Evolutionary conservation across 345 rosid genomes (phyloP).

Genomic region (Populus alba): DNA sequence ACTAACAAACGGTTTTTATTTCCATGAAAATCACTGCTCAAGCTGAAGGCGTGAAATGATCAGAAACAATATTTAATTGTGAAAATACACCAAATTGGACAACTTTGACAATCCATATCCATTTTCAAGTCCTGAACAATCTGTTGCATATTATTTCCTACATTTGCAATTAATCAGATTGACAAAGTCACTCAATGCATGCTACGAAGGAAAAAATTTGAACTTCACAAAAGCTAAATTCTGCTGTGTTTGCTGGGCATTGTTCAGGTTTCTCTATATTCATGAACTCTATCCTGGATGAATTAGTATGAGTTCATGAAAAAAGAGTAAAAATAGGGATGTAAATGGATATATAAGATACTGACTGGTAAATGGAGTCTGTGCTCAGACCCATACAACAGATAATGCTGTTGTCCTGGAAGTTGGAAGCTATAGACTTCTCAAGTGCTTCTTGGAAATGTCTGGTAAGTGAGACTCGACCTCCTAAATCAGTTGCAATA

Average conservation of each 20-base stretch:
- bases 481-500: constrained; percentile 38
- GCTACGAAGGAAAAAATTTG: neutral
- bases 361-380: constrained; percentile 51
- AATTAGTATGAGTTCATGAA: neutral
- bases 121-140: too few relatives aligned
- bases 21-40: too few relatives aligned
- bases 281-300: neutral
- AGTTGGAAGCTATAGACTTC: constrained; percentile 44
- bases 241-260: neutral
- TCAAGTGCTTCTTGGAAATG: constrained; percentile 52
- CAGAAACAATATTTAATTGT: too few relatives aligned
- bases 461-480: constrained; percentile 46
- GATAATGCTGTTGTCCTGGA: constrained; percentile 52
- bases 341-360: neutral
- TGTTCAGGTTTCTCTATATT: neutral
- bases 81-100: too few relatives aligned
- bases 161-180: too few relatives aligned
- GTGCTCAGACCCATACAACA: constrained; percentile 59
- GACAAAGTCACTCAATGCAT: neutral
- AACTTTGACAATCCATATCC: too few relatives aligned
- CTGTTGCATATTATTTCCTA: too few relatives aligned
- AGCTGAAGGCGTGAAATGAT: too few relatives aligned
- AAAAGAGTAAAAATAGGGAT: neutral
- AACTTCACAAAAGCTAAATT: neutral
- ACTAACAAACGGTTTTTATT: neutral